Evolutionary conservation across 2,329 filamentous ascomycete genomes (phyloP), one percentile per base, ranked within the genome.

Genomic region (Beauveria bassiana): DNA sequence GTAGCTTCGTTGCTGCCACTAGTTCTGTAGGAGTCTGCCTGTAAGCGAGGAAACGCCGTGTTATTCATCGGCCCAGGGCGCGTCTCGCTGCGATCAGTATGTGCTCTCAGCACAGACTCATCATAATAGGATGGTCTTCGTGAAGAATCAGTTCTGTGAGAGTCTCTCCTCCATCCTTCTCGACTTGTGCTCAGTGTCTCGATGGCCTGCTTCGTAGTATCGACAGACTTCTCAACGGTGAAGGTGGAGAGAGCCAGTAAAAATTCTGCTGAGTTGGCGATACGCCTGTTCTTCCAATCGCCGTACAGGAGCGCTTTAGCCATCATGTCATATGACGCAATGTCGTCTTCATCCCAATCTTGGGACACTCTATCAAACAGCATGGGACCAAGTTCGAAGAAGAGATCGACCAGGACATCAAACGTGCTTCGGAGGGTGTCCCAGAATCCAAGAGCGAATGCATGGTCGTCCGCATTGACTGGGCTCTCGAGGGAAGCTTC

Each of bases 341-440:
- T 38, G 28, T 60, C 58, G 31, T 53, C 49, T 20, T 52, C 58
- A 10, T 60, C 49, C 58, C 58, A 60, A 4, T 60, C 58, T 26
- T 53, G 38, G 8, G 58, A 53, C 8, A 60, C 58, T 26, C 34
- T 26, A 16, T 60, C 58, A 7, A 60, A 53, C 2, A 60, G 58
- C 49, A 60, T 53, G 16, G 58, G 58, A 20, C 58, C 58, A 28
- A 51, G 24, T 10, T 43, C 49, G 26, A 47, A 43, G 18, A 60
- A 54, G 12, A 60, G 47, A 6, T 60, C 58, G 7, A 60, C 14
- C 14, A 60, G 28, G 2, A 53, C 58, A 16, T 52, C 38, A 31
- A 45, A 53, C 3, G 49, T 53, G 49, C 49, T 53, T 49, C 34
- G 45, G 6, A 60, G 28, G 16, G 26, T 53, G 14, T 60, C 58